phyloP scores from a whole-genome alignment of 495 filamentous ascomycete species.

The Lepidopterella palustris region DNA sequence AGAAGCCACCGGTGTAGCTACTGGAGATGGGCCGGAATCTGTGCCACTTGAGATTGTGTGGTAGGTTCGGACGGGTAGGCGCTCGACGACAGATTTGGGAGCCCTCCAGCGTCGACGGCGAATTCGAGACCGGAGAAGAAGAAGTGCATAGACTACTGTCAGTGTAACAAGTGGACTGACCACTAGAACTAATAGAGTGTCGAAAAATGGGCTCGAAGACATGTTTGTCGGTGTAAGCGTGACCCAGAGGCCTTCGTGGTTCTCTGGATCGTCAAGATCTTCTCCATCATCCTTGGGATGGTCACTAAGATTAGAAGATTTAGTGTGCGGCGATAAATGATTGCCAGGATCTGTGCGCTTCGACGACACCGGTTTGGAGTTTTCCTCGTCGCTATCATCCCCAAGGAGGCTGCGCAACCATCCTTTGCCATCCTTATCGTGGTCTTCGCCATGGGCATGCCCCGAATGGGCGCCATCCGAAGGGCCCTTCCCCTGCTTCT shows the following conservation, averaged over 20 bases:
- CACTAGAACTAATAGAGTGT: slow-evolving; percentile 88
- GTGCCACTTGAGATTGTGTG: slow-evolving; percentile 67
- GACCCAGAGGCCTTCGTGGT: slow-evolving; percentile 86
- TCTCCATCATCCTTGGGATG: slow-evolving; percentile 9
- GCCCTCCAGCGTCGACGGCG: slow-evolving; percentile 88
- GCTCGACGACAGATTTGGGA: slow-evolving; percentile 90
- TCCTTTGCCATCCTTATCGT: slow-evolving; percentile 13
- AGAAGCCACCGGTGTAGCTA: slow-evolving; percentile 50
- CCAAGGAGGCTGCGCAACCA: slow-evolving; percentile 18
- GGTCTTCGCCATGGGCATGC: background rate
- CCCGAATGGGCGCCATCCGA: background rate
- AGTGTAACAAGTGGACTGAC: slow-evolving; percentile 88
- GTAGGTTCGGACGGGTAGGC: slow-evolving; percentile 90
- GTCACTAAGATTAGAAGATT: background rate
- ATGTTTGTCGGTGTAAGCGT: slow-evolving; percentile 85
- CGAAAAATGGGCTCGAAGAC: slow-evolving; percentile 91
- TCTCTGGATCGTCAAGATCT: slow-evolving; percentile 32
- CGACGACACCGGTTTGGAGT: background rate
- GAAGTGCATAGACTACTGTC: slow-evolving; percentile 84
- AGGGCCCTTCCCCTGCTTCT: slow-evolving; percentile 33
- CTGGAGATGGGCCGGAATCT: slow-evolving; percentile 48
- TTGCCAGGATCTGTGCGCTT: background rate
- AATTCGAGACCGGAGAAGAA: slow-evolving; percentile 82
- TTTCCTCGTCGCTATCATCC: slow-evolving; percentile 10
- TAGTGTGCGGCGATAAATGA: background rate